Evolutionary conservation across 2,329 filamentous ascomycete species (phyloP), one percentile per base, ranked within the genome.

Genomic region (Ceratocystis papillata): DNA sequence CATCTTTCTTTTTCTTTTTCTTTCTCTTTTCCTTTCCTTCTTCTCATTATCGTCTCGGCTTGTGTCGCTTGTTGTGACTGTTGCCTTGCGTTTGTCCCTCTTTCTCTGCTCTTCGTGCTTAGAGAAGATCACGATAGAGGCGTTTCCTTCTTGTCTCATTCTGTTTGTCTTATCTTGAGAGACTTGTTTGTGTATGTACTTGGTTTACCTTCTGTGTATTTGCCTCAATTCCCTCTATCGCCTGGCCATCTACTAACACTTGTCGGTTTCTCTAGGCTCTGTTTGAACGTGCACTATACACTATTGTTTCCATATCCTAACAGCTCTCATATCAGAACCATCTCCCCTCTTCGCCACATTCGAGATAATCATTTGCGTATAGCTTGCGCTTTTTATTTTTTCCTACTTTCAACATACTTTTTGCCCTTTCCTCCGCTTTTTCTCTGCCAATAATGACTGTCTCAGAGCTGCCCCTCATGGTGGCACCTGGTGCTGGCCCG

Each of bases 401-500:
- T 22, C 22, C 37, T 62, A 4, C 45, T 33, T 3, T 5, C 10
- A 3, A 15, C 28, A 7, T 20, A 5, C 10, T 22, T 20, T 7
- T 20, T n/a, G 12, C 22, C 10, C 20, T n/a, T 44, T 15, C 33
- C 44, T n/a, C 22, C 25, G 20, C 55, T 53, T 25, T 10, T 25
- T 22, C 48, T 28, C 8, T 53, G 2, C 22, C 48, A 25, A 46
- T 46, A 44, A 67, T 67, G 66, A 48, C 63, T 25, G 28, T 50
- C 33, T 50, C 66, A 8, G 63, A 60, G 65, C 69, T 70, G 63
- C 70, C 70, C 65, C 75, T 75, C 71, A 77, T 80, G 76, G 77
- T 80, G 71, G 77, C 77, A 70, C 76, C 76, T 70, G 77, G 76
- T 70, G 75, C 77, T 72, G 74, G 78, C 74, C 79, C 81, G 71